Base-by-base conservation (phyloP, 2,329 filamentous ascomycete genomes). In the Taxawa tesnikishii region DNA sequence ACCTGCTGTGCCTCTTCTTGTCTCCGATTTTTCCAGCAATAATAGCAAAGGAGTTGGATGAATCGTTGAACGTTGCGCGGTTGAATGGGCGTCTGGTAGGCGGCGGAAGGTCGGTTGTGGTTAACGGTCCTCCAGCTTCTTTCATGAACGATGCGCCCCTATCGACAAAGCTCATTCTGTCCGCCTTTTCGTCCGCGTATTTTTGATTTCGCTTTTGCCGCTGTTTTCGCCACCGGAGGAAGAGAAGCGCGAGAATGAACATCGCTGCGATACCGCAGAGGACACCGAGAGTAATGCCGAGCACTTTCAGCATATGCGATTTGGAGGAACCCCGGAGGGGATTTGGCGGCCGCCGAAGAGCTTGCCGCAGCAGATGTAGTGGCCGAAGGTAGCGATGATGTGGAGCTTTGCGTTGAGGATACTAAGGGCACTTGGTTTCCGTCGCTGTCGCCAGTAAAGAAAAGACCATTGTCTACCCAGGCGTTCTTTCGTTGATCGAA, bases 261-360 rank as follows among this genome's bases (percentile, higher is more conserved):
- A 94, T 50, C 1, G 75, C 58, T 13, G 79, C 75, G 32, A 84
- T 62, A 12, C 81, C 84, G 32, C 82, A 70, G 14, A 94, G 75
- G n/a, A 78, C 75, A 9, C 87, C 85, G 1, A 96, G 67, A 0
- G 82, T 82, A 31, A 83, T 82, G 19, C 83, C 87, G 2, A 94
- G 67, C 16, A 94, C 79, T 6, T 74, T 59, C 33, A 67, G 43
- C 49, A 56, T 74, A 43, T 40, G 43, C 62, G 50, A 46, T 41
- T 66, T 56, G 51, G 52, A 38, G 41, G 46, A 38, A 49, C 32
- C 29, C 35, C 43, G 26, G 35, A 44, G 28, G 16, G 49, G 58
- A 54, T 15, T 51, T 48, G 15, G 52, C 39, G n/a, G 50, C 39
- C 24, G 52, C 44, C 5, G 54, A 39, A 7, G 53, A 47, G 17